phyloP scores from a whole-genome alignment of 768 basidiomycete species.

The Boletus coccyginus region DNA sequence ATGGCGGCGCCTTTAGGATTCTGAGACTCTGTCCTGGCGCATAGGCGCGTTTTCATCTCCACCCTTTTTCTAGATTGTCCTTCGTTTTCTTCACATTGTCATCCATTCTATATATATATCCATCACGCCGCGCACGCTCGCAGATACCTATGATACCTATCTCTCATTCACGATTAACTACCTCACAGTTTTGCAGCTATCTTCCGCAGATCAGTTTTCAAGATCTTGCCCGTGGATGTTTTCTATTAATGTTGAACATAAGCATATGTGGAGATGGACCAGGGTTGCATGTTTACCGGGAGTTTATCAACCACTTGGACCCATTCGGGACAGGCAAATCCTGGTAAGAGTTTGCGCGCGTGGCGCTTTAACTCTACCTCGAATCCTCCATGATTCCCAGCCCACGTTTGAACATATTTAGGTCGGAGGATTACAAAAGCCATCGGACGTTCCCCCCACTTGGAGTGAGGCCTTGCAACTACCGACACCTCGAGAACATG shows the following conservation, averaged over 20 bases:
- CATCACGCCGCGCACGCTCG: conserved; percentile 17
- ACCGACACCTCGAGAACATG: conserved; percentile 83
- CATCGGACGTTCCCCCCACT: conserved; percentile 90
- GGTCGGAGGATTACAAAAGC: conserved; percentile 76
- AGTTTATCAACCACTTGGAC: conserved; percentile 72
- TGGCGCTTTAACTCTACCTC: conserved; percentile 61
- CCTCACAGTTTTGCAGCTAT: conserved; percentile 63
- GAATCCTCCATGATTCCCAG: conserved; percentile 54
- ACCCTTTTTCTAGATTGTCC: conserved; percentile 1
- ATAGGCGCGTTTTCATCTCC: conserved; percentile 9
- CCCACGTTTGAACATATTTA: conserved; percentile 54
- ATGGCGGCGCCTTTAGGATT: conserved; percentile 70
- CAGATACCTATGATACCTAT: conserved; percentile 32
- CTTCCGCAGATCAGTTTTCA: conserved; percentile 72
- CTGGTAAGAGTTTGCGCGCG: conserved; percentile 61
- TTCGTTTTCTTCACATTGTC: conserved; percentile 2
- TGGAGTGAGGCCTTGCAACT: conserved; percentile 67
- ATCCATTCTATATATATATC: conserved; percentile 16
- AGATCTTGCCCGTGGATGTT: conserved; percentile 86
- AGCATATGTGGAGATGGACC: background rate
- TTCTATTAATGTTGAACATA: conserved; percentile 46
- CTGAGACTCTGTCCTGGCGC: conserved; percentile 56
- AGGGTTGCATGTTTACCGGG: conserved; percentile 51
- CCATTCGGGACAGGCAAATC: conserved; percentile 90
- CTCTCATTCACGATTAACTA: conserved; percentile 12